Percentiles rank a stretch among this genome's conserved stretches.
Evolutionary conservation across 1,284 basidiomycete species (phyloP).

Genomic region (Sporisorium exsertum): DNA sequence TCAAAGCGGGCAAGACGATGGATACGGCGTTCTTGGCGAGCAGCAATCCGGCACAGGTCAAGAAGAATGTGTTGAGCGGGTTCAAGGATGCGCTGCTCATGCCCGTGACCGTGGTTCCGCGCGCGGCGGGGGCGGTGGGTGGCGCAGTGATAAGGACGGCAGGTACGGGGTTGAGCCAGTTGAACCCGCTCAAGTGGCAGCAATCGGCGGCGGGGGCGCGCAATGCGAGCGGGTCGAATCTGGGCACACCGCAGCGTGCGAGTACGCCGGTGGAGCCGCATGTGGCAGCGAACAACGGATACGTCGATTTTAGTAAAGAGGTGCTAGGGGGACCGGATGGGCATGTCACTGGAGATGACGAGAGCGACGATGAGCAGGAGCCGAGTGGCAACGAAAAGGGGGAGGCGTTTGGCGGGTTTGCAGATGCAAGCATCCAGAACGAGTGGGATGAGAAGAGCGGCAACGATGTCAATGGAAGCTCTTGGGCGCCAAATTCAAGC

Average conservation of each 20-base stretch:
- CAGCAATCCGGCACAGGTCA: conserved; percentile 89
- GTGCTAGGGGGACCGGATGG: conserved; percentile 41
- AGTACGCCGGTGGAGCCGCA: conserved; percentile 9
- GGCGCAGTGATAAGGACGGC: conserved; percentile 58
- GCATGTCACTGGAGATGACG: conserved; percentile 36
- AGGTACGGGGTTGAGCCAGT: conserved; percentile 47
- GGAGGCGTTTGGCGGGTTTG: conserved; percentile 7
- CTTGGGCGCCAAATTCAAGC: conserved; percentile 10
- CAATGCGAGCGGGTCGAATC: conserved; percentile 10
- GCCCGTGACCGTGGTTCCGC: conserved; percentile 94
- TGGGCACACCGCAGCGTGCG: conserved; percentile 17
- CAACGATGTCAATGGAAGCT: conserved; percentile 11
- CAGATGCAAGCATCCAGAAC: conserved; percentile 6
- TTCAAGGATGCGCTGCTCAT: conserved; percentile 90
- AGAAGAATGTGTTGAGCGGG: conserved; percentile 89
- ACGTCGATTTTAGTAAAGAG: conserved; percentile 56
- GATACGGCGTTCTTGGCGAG: conserved; percentile 78
- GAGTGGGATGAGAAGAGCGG: conserved; percentile 43
- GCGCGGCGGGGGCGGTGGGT: conserved; percentile 77
- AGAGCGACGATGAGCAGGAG: conserved; percentile 44
- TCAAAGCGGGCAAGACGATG: conserved; percentile 40
- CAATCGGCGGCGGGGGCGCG: conserved; percentile 19
- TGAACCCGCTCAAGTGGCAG: conserved; percentile 62
- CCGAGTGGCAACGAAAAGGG: conserved; percentile 8
- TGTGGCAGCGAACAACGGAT: conserved; percentile 40